A percentile compares a stretch with the other conserved stretches of the same genome.
Conservation (phyloP, 352 stramenopile species). For the Phytophthora lateralis region DNA sequence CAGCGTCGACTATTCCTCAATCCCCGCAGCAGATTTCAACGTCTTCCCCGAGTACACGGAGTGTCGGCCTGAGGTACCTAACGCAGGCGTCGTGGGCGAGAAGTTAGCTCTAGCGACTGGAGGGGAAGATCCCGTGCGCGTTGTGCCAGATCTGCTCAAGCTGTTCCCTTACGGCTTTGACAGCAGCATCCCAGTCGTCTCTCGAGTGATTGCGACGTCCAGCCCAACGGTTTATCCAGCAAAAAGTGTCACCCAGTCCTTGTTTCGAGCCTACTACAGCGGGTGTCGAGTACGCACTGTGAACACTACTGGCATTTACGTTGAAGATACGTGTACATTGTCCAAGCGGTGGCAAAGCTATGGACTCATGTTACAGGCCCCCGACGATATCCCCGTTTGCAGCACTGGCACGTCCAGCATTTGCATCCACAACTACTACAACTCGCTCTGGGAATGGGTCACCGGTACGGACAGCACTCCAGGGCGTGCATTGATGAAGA, state of each 20-base stretch:
- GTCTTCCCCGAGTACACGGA: slow-evolving; percentile 38
- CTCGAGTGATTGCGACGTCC: slow-evolving; percentile 15
- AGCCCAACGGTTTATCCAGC: slow-evolving; percentile 24
- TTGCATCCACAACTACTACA: slow-evolving; percentile 43
- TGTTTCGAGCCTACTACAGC: slow-evolving; percentile 34
- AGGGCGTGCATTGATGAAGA: slow-evolving; percentile 30
- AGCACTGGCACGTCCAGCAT: slow-evolving; percentile 21
- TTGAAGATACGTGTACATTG: slow-evolving; percentile 21
- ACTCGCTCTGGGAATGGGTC: slow-evolving; percentile 38
- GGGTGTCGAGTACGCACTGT: slow-evolving; percentile 24
- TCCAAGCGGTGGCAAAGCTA: slow-evolving; percentile 33
- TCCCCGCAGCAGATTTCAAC: slow-evolving; percentile 34
- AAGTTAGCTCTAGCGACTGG: slow-evolving; percentile 30
- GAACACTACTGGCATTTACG: slow-evolving; percentile 32
- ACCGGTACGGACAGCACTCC: slow-evolving; percentile 15
- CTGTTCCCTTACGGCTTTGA: slow-evolving; percentile 32
- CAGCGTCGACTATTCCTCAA: slow-evolving; percentile 34
- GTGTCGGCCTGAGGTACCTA: slow-evolving; percentile 22
- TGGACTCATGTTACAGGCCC: slow-evolving; percentile 34
- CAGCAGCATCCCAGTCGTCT: slow-evolving; percentile 25
- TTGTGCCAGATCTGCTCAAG: slow-evolving; percentile 33
- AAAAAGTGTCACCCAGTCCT: slow-evolving; percentile 28
- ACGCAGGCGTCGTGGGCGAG: slow-evolving; percentile 17
- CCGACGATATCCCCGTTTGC: slow-evolving; percentile 33
- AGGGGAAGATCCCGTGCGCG: slow-evolving; percentile 20